Percentiles rank a stretch among this genome's conserved stretches.
phyloP scores from a whole-genome alignment of 306 rosid genomes.

The Fragaria vesca region DNA sequence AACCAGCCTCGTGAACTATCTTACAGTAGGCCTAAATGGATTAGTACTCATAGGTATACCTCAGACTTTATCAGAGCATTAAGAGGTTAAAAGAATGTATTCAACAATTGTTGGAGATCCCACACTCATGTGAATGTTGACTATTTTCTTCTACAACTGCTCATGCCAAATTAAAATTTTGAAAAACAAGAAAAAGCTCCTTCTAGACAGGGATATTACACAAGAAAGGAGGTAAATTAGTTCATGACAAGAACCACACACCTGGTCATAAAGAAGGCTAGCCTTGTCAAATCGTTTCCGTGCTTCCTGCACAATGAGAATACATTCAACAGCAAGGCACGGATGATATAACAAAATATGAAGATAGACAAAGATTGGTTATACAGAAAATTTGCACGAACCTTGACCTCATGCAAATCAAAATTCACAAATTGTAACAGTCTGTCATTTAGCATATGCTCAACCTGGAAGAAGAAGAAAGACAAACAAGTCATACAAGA shows the following conservation, averaged over 20 bases:
- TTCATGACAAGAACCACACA: conserved; percentile 33
- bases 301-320: conserved; percentile 84
- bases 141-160: no score
- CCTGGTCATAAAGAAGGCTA: conserved; percentile 97
- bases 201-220: conserved; percentile 13
- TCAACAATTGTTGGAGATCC: neutral
- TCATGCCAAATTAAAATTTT: neutral
- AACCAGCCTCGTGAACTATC: neutral
- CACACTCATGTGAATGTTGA: neutral
- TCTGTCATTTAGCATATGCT: conserved; percentile 97
- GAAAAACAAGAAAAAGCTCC: neutral
- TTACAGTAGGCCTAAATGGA: neutral
- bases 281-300: conserved; percentile 97
- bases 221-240: conserved; percentile 7
- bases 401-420: conserved; percentile 99
- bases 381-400: conserved; percentile 12
- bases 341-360: neutral
- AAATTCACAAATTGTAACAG: conserved; percentile 87
- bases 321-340: conserved; percentile 18
- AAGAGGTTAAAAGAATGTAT: neutral
- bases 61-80: neutral
- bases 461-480: conserved; percentile 59
- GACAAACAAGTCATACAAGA: conserved; percentile 32
- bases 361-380: neutral
- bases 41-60: neutral